A percentile compares a stretch with the other conserved stretches of the same genome.
phyloP scores from a whole-genome alignment of 176 grass and related monocot species.

The Alopecurus myosuroides region DNA sequence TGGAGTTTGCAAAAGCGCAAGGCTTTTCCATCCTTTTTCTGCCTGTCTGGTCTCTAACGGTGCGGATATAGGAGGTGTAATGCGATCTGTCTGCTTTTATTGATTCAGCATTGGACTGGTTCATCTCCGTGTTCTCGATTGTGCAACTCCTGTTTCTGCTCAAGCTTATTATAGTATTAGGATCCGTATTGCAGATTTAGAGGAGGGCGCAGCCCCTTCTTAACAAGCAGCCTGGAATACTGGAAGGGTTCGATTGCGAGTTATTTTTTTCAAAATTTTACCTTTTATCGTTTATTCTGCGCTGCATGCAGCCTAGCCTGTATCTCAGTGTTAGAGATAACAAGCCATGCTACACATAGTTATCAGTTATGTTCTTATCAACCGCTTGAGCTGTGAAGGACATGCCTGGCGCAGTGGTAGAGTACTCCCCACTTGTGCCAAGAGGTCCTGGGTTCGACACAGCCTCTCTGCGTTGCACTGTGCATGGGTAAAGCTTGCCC shows the following conservation, averaged over 20 bases:
- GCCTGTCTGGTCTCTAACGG: background rate
- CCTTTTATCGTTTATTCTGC: background rate
- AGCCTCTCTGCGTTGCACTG: no score
- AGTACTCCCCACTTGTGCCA: no score
- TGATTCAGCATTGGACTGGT: background rate
- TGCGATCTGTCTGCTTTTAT: background rate
- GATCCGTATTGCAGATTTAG: background rate
- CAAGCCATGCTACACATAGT: background rate
- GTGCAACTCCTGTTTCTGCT: background rate
- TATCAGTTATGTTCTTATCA: background rate
- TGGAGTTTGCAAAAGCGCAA: background rate
- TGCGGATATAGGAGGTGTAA: background rate
- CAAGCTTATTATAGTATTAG: background rate
- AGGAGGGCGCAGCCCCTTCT: background rate
- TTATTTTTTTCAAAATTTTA: background rate
- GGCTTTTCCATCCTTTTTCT: background rate
- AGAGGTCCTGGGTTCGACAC: no score
- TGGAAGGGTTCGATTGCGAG: background rate
- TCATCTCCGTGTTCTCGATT: background rate
- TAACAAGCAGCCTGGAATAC: background rate
- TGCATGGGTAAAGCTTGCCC: no score
- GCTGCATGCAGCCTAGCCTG: background rate
- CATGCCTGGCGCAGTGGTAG: no score
- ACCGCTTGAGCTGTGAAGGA: no score
- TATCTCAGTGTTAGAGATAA: background rate